Conservation (phyloP, 441 rosid genomes). For the Dalechampia spathulata region DNA sequence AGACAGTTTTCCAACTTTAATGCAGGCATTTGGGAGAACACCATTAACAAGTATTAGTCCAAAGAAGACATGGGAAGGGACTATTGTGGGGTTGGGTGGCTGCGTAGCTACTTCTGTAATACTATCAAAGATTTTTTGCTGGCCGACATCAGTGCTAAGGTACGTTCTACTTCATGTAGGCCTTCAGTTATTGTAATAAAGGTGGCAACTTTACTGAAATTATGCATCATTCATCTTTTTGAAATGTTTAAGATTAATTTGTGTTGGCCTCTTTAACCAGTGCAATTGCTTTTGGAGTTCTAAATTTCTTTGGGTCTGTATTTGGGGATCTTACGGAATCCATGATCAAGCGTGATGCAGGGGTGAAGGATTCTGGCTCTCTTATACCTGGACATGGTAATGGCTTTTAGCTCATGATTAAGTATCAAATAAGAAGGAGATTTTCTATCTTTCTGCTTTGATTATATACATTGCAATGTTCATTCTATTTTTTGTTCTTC, state of each 20-base stretch:
- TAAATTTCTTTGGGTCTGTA: constrained; percentile 84
- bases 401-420: constrained; percentile 3
- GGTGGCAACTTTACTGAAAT: neutral
- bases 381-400: constrained; percentile 97
- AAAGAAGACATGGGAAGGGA: constrained; percentile 97
- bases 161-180: constrained; percentile 12
- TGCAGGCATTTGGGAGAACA: constrained; percentile 86
- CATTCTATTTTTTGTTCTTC: neutral
- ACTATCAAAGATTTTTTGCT: constrained; percentile 51
- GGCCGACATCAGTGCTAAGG: constrained; percentile 86
- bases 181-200: neutral
- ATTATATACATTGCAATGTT: too few species aligned
- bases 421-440: too few species aligned
- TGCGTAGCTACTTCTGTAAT: constrained; percentile 59
- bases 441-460: too few species aligned
- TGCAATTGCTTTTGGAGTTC: constrained; percentile 73
- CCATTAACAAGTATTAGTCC: constrained; percentile 83
- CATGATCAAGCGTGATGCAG: constrained; percentile 97
- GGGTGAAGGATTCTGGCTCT: constrained; percentile 95
- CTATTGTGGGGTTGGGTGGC: constrained; percentile 75
- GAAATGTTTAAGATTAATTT: neutral
- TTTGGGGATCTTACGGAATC: constrained; percentile 97
- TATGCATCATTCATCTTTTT: neutral
- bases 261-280: constrained; percentile 34
- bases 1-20: constrained; percentile 8